Base-by-base conservation (phyloP, 2,329 filamentous ascomycete genomes). In the Rutstroemia sp. region DNA sequence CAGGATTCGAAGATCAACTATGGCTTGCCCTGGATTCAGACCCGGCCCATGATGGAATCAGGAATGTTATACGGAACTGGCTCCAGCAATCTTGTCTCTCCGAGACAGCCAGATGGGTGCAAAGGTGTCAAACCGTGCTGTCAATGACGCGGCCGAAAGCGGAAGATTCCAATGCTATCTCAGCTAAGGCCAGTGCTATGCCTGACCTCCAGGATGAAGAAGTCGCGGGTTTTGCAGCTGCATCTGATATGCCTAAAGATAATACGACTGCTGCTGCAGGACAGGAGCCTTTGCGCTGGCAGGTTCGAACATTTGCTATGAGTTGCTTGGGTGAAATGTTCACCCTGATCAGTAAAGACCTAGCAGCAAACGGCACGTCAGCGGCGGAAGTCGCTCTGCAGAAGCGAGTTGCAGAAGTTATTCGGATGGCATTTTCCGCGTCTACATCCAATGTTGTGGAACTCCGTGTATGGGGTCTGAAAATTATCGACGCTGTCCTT, bases 131-230 rank as follows among this genome's bases (percentile, higher is more conserved):
- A 65, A 84, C 82, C 23, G 88, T 96, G 10, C 80, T 97, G 60
- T 94, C 89, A 38, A 95, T 95, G 78, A 95, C 89, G 0, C 84
- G 89, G 61, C 79, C 81, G 30, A 88, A 87, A 66, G 73, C 75
- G 1, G 79, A 83, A 44, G 76, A 80, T 45, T 69, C 75, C 0
- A 69, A 73, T 5, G 73, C 72, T 17, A 68, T 71, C 10, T 73
- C 76, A 4, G 71, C 75, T 10, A 80, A 76, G 64, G 69, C 72
- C 6, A 77, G 75, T 9, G 76, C 78, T 4, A 76, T 81, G 12
- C 79, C 89, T n/a, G 94, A 99, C 64, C 73, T 97, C 0, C 88
- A 92, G 60, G 94, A 99, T 68, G 94, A 99, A 69, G 95, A 99
- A 70, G 92, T 96, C 38, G 94, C 94, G 52, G 94, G 94, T 0